Conservation (phyloP, 2,329 filamentous ascomycete genomes). For the Periconia digitata region DNA sequence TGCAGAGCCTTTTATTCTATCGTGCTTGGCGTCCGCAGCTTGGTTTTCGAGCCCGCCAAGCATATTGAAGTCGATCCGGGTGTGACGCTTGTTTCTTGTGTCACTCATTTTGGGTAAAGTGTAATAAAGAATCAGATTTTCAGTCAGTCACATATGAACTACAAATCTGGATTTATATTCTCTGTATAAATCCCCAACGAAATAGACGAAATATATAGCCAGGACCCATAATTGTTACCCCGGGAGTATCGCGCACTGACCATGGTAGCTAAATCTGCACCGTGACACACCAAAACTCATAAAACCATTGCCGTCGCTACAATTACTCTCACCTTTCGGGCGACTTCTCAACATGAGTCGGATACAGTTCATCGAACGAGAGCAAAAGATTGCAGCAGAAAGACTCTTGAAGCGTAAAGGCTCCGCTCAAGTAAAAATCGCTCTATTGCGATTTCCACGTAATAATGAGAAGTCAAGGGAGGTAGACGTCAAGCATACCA, state of each 20-base stretch:
- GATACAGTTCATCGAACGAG: conserved; percentile 11
- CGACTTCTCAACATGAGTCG: conserved; percentile 1
- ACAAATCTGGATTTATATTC: not conserved
- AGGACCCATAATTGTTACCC: conserved; percentile 6
- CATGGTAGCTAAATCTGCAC: conserved; percentile 1
- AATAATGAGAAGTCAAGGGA: conserved; percentile 9
- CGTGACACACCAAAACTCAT: not conserved
- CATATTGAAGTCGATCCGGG: conserved; percentile 1
- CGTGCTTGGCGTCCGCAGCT: not conserved
- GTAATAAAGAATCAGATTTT: conserved; percentile 1
- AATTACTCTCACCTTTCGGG: conserved; percentile 1
- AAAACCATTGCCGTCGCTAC: not conserved
- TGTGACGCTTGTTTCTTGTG: not conserved
- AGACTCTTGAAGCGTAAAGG: conserved; percentile 8
- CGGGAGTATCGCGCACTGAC: conserved; percentile 3
- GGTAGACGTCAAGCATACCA: conserved; percentile 8
- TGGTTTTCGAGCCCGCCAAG: not conserved
- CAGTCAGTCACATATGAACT: conserved; percentile 1
- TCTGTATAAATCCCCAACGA: conserved; percentile 1
- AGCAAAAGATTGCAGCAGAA: conserved; percentile 9
- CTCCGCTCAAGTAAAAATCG: conserved; percentile 10
- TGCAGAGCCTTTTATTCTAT: conserved; percentile 3
- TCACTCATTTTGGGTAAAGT: conserved; percentile 1
- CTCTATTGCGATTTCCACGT: conserved; percentile 9
- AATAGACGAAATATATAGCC: conserved; percentile 7